Conservation (phyloP, 345 rosid species). For the Gossypium thurberi region DNA sequence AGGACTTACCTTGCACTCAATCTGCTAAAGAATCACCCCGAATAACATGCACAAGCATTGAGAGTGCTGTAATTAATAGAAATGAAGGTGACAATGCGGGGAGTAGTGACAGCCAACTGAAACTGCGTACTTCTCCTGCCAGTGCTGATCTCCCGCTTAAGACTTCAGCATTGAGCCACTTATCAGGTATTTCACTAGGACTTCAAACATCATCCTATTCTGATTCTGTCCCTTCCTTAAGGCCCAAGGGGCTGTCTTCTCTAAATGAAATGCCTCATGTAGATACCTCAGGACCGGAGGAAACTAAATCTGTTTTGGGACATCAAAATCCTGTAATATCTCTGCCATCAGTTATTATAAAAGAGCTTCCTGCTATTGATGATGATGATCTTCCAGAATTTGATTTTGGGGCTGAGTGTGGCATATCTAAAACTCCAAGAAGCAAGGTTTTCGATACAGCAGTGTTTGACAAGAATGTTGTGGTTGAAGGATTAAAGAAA, state of each 20-base stretch:
- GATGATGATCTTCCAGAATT: conserved; percentile 13
- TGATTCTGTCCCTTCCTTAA: background rate
- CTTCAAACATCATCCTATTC: background rate
- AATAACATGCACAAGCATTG: conserved; percentile 1
- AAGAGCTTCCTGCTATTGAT: background rate
- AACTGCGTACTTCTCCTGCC: conserved; percentile 9
- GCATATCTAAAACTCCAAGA: background rate
- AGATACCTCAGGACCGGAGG: conserved; percentile 1
- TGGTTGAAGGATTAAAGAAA: conserved; percentile 10
- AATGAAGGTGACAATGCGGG: background rate
- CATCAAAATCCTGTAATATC: background rate
- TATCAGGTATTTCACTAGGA: background rate
- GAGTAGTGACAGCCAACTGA: conserved; percentile 10
- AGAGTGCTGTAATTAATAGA: background rate
- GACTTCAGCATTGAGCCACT: conserved; percentile 5
- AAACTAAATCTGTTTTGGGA: conserved; percentile 3
- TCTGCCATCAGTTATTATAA: conserved; percentile 3
- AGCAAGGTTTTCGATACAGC: conserved; percentile 3
- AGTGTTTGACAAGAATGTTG: conserved; percentile 11
- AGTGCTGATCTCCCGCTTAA: conserved; percentile 5
- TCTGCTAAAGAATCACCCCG: background rate
- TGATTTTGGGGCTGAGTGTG: conserved; percentile 5
- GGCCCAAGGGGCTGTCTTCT: conserved; percentile 3
- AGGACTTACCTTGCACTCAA: background rate
- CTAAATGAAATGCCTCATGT: conserved; percentile 11